Percentiles rank a stretch among this genome's conserved stretches.
Conservation (phyloP, 148 eudicot genomes). For the Polygonum aviculare region DNA sequence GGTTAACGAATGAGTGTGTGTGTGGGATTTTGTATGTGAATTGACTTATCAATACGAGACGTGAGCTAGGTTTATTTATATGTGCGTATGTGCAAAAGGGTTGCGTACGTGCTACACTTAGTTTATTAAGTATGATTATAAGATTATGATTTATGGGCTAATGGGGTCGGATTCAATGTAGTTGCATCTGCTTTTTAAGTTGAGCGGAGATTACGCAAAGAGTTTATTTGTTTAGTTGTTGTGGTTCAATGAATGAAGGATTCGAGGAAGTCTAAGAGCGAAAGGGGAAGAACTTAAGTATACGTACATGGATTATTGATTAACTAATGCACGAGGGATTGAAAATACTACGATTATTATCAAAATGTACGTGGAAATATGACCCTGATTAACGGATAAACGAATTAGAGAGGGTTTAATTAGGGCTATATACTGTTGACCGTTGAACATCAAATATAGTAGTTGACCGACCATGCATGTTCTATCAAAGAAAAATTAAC, state of each 20-base stretch:
- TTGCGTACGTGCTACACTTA: neutral
- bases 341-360: too few species aligned
- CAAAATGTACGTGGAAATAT: too few species aligned
- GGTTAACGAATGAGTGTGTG: neutral
- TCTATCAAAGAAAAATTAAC: too few species aligned
- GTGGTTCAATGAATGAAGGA: neutral
- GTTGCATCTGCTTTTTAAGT: neutral
- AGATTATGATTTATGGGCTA: neutral
- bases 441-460: too few species aligned
- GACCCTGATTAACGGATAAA: too few species aligned
- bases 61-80: neutral
- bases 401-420: too few species aligned
- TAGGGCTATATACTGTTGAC: too few species aligned
- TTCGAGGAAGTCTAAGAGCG: neutral
- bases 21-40: too few species aligned
- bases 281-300: neutral
- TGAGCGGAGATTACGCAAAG: neutral
- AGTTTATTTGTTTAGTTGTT: neutral
- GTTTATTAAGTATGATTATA: neutral
- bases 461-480: too few species aligned
- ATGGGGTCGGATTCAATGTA: constrained; percentile 5
- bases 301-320: neutral
- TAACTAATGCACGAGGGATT: too few species aligned
- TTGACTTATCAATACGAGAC: neutral
- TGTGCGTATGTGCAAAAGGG: neutral